Evolutionary conservation across 2,329 filamentous ascomycete species (phyloP).

Genomic region (Cercospora berteroae): DNA sequence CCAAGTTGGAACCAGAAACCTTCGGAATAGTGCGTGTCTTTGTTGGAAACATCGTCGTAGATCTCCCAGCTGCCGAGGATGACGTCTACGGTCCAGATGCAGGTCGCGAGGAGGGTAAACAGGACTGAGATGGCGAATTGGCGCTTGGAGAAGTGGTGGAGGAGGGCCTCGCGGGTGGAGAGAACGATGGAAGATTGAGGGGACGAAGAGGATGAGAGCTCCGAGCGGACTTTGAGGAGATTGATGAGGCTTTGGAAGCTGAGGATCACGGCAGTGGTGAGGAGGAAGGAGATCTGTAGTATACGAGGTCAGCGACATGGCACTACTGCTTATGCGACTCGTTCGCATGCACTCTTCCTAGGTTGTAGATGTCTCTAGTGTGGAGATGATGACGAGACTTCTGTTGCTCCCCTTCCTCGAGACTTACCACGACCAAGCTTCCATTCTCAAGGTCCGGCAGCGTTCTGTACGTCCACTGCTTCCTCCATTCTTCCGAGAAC

Average conservation of each 20-base stretch:
- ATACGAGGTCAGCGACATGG: not conserved
- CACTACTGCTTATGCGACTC: not conserved
- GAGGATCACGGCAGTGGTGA: not conserved
- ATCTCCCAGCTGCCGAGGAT: conserved; percentile 4
- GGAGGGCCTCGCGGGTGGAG: not conserved
- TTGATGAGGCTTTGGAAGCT: not conserved
- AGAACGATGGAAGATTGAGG: not conserved
- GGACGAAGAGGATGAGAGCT: not conserved
- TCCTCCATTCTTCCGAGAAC: not conserved
- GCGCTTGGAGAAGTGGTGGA: conserved; percentile 3
- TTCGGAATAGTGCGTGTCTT: not conserved
- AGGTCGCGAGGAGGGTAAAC: not conserved
- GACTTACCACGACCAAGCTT: not conserved
- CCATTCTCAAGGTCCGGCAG: not conserved
- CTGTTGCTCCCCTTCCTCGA: not conserved
- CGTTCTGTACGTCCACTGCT: not conserved
- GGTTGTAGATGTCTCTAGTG: not conserved
- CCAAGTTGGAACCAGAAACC: not conserved
- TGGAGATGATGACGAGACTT: not conserved
- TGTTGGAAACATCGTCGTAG: not conserved
- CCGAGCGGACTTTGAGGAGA: not conserved
- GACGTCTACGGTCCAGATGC: not conserved
- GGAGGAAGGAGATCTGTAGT: not conserved
- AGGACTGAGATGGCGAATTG: not conserved
- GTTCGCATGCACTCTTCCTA: not conserved